phyloP scores from a whole-genome alignment of 805 yeast species.

The Saccharomycopsis oosterbeekiorum region DNA sequence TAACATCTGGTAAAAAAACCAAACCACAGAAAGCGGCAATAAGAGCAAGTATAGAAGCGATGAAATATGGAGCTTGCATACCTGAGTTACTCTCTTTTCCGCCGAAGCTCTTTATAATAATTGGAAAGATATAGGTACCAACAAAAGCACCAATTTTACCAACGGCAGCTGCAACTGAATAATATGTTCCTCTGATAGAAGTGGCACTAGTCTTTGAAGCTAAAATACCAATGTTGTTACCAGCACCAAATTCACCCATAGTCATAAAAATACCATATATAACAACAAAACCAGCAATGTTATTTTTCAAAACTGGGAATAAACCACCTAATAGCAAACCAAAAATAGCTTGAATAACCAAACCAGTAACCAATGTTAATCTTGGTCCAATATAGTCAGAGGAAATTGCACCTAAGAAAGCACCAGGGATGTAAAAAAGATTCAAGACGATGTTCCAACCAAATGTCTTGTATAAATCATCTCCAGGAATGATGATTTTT shows the following conservation, averaged over 20 bases:
- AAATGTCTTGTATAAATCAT: slow-evolving; percentile 60
- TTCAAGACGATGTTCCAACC: slow-evolving; percentile 92
- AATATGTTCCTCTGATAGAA: slow-evolving; percentile 82
- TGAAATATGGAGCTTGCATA: slow-evolving; percentile 69
- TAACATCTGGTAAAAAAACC: slow-evolving; percentile 69
- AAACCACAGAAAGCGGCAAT: slow-evolving; percentile 61
- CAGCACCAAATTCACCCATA: slow-evolving; percentile 90
- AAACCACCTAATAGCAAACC: slow-evolving; percentile 80
- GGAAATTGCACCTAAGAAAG: slow-evolving; percentile 72
- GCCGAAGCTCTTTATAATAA: slow-evolving; percentile 50
- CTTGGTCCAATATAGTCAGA: slow-evolving; percentile 94
- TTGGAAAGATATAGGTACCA: slow-evolving; percentile 84
- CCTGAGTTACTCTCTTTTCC: slow-evolving; percentile 47
- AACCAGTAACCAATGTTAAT: slow-evolving; percentile 61
- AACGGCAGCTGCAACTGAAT: slow-evolving; percentile 83
- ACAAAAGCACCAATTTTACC: slow-evolving; percentile 92
- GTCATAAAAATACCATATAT: slow-evolving; percentile 82
- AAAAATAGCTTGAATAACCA: slow-evolving; percentile 59
- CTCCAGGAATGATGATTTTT: slow-evolving; percentile 44
- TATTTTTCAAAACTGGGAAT: slow-evolving; percentile 42
- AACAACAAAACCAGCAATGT: slow-evolving; percentile 72
- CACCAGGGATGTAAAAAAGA: slow-evolving; percentile 83
- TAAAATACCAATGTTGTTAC: slow-evolving; percentile 81
- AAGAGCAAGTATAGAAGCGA: slow-evolving; percentile 67
- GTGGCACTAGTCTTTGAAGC: slow-evolving; percentile 84